Base-by-base conservation (phyloP, 2,329 filamentous ascomycete genomes). In the Colletotrichum simmondsii region DNA sequence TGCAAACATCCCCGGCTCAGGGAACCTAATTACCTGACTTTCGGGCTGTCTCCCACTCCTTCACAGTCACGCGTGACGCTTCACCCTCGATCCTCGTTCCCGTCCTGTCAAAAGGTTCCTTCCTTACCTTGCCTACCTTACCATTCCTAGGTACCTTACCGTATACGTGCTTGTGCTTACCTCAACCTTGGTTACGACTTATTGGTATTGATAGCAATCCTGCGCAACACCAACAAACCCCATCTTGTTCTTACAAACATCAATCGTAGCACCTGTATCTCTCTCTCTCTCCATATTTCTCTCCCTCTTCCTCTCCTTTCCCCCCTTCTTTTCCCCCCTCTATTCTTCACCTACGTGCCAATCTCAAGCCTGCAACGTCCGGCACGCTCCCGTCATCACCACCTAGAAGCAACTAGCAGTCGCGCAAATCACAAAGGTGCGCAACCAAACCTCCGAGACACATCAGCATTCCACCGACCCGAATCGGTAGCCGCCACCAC, bases 381-480 rank as follows among this genome's bases (percentile, higher is more conserved):
- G 35, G 37, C 30, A 49, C 42, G 42, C 42, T 53, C 42, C n/a
- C 24, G 24, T 32, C 42, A 62, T 62, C 28, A 24, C 42, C 14
- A 19, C n/a, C 14, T 8, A 22, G 24, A 24, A 49, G 42, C 24
- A 28, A 28, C 24, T 37, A 58, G 19, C 19, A 30, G 56, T 30
- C 32, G 59, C 35, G 58, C 59, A 52, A 22, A 37, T 24, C 42
- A 49, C 61, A 4, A 54, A 49, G 42, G 42, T 49, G 42, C 7
- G 26, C 19, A 53, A 46, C 22, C 63, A 37, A 32, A 32, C 52
- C 24, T 26, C 46, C 68, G 28, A 62, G 57, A 57, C 53, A 60
- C 63, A 52, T 61, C 68, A 63, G 22, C 69, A 72, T 72, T 72
- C 59, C 46, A 64, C 54, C 58, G 59, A 32, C 14, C 66, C 70